Evolutionary conservation across 257 asterid species (phyloP).

Genomic region (Nicotiana tomentosiformis): DNA sequence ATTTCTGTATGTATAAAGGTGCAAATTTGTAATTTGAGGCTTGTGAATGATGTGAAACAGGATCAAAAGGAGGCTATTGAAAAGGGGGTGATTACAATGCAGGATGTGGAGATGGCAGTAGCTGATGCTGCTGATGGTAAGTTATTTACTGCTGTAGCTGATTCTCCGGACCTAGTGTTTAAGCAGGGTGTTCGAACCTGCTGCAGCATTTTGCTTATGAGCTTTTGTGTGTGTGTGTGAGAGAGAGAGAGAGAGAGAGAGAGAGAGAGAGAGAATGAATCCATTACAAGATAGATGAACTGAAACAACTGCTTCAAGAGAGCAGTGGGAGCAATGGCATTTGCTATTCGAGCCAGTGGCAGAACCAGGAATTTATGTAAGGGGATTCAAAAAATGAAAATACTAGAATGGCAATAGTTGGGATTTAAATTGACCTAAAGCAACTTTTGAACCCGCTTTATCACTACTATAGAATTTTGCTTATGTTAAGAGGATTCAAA

Average conservation of each 20-base stretch:
- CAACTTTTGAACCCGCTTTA: background rate
- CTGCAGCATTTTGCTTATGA: background rate
- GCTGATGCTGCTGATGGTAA: conserved; percentile 35
- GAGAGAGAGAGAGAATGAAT: too few species aligned
- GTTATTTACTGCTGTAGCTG: background rate
- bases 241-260: background rate
- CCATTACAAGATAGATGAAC: too few species aligned
- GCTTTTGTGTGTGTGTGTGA: background rate
- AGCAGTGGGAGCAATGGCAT: background rate
- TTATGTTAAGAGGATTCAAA: background rate
- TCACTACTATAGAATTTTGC: background rate
- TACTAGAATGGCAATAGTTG: background rate
- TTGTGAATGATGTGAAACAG: conserved; percentile 26
- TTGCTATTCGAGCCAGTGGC: background rate
- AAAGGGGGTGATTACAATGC: conserved; percentile 62
- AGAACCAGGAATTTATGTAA: background rate
- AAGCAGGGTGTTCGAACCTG: background rate
- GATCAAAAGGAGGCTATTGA: conserved; percentile 70
- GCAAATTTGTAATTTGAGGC: background rate
- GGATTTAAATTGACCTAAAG: background rate
- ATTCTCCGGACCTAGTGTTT: background rate
- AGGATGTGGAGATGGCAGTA: conserved; percentile 76
- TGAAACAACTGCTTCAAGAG: too few species aligned
- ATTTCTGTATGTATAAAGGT: background rate
- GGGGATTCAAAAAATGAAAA: background rate